Conservation (phyloP, 495 filamentous ascomycete species). For the Rostrohypoxylon terebratum region DNA sequence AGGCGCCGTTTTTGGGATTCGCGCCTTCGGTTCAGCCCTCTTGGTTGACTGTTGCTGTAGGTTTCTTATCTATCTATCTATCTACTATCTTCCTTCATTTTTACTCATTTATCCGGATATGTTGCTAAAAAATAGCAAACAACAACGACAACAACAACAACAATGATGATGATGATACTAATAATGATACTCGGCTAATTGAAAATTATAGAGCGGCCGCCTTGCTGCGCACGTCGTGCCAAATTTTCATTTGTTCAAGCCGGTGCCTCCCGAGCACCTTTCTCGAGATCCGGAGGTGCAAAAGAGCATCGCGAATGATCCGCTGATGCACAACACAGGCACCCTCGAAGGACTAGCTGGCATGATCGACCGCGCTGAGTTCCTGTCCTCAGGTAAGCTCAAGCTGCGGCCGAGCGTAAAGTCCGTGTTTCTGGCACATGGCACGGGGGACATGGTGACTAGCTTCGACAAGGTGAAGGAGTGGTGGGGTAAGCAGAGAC, state of each 20-base stretch:
- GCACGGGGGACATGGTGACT: slow-evolving; percentile 74
- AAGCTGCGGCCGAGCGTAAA: slow-evolving; percentile 49
- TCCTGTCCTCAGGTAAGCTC: slow-evolving; percentile 61
- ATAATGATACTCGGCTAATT: not conserved
- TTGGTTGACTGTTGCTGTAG: slow-evolving; percentile 61
- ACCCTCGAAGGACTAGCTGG: slow-evolving; percentile 79
- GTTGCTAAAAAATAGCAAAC: not conserved
- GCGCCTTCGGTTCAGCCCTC: slow-evolving; percentile 70
- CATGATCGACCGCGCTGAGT: slow-evolving; percentile 75
- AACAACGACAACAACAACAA: not conserved
- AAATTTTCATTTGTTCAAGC: slow-evolving; percentile 65
- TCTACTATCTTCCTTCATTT: not conserved
- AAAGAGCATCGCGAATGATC: slow-evolving; percentile 67
- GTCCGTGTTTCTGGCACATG: slow-evolving; percentile 73
- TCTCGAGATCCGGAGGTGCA: slow-evolving; percentile 71
- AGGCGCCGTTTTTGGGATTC: slow-evolving; percentile 78
- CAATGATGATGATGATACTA: too few relatives aligned
- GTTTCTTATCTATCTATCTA: not conserved
- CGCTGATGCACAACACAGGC: slow-evolving; percentile 79
- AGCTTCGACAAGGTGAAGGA: slow-evolving; percentile 69
- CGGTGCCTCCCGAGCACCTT: slow-evolving; percentile 68
- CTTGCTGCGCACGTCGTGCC: slow-evolving; percentile 75
- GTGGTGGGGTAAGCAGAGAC: slow-evolving; percentile 66
- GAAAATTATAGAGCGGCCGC: slow-evolving; percentile 58
- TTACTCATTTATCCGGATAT: not conserved